Percentiles rank a stretch among this genome's conserved stretches.
Conservation (phyloP, 176 grass and related monocot species). For the Poa annua region DNA sequence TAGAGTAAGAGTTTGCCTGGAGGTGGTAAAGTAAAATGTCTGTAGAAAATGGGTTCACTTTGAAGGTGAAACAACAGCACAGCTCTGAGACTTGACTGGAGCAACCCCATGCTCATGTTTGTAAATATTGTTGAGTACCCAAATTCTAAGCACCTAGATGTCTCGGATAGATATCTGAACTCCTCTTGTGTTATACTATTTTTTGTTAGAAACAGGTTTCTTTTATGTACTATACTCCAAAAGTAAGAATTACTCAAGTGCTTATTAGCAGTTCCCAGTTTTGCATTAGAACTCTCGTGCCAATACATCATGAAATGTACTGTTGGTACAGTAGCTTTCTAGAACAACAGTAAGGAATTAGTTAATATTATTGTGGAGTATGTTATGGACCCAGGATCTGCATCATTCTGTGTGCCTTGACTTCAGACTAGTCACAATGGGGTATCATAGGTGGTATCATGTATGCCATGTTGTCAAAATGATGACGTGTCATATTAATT, state of each 20-base stretch:
- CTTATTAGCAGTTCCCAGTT: not conserved
- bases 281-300: not conserved
- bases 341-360: not conserved
- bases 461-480: too few relatives aligned
- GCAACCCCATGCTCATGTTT: not conserved
- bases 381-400: not conserved
- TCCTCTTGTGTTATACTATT: not conserved
- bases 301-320: not conserved
- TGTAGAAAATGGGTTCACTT: not conserved
- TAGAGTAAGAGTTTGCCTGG: not conserved
- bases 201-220: not conserved
- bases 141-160: not conserved
- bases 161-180: not conserved
- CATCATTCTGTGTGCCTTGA: not conserved
- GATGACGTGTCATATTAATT: too few relatives aligned
- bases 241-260: not conserved
- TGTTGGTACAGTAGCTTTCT: not conserved
- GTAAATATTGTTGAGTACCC: constrained; percentile 25
- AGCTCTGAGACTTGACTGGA: constrained; percentile 12
- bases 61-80: not conserved
- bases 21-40: not conserved
- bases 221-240: not conserved
- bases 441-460: too few relatives aligned
- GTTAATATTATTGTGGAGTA: not conserved
- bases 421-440: too few relatives aligned